Conservation (phyloP, 2,329 filamentous ascomycete genomes). For the Cadophora malorum region DNA sequence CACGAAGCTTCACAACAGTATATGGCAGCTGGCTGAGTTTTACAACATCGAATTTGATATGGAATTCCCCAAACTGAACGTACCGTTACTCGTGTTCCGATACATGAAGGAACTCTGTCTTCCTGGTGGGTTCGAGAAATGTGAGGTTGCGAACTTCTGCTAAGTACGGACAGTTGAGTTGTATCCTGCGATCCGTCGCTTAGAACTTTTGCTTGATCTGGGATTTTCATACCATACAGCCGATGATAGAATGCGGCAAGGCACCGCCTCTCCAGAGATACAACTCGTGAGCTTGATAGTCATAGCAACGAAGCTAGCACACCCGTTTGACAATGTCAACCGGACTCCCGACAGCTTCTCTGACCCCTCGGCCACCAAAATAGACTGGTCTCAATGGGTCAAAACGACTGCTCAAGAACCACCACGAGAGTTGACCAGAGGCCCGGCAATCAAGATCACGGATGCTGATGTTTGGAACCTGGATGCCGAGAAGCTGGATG, state of each 20-base stretch:
- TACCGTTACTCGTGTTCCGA: slow-evolving; percentile 69
- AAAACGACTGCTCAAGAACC: slow-evolving; percentile 50
- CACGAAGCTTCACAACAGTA: slow-evolving; percentile 67
- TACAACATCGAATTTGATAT: slow-evolving; percentile 74
- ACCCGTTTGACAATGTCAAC: slow-evolving; percentile 70
- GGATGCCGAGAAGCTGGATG: slow-evolving; percentile 67
- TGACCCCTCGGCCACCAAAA: slow-evolving; percentile 63
- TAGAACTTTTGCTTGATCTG: slow-evolving; percentile 52
- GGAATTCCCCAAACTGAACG: slow-evolving; percentile 74
- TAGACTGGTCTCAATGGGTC: slow-evolving; percentile 79
- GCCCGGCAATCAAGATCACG: slow-evolving; percentile 59
- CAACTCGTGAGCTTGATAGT: slow-evolving; percentile 74
- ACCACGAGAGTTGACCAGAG: slow-evolving; percentile 45
- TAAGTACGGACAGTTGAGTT: slow-evolving; percentile 62
- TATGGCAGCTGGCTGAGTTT: slow-evolving; percentile 66
- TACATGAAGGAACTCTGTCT: slow-evolving; percentile 76
- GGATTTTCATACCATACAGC: slow-evolving; percentile 64
- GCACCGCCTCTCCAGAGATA: slow-evolving; percentile 74
- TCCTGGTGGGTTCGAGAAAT: slow-evolving; percentile 61
- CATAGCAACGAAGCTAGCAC: slow-evolving; percentile 78
- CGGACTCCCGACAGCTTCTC: slow-evolving; percentile 56
- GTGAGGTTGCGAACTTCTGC: neutral
- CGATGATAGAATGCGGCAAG: slow-evolving; percentile 49
- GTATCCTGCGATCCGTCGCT: slow-evolving; percentile 62
- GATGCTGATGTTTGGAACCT: slow-evolving; percentile 69